Conservation (phyloP, 2,329 filamentous ascomycete genomes). For the Chrysoporthe cubensis region DNA sequence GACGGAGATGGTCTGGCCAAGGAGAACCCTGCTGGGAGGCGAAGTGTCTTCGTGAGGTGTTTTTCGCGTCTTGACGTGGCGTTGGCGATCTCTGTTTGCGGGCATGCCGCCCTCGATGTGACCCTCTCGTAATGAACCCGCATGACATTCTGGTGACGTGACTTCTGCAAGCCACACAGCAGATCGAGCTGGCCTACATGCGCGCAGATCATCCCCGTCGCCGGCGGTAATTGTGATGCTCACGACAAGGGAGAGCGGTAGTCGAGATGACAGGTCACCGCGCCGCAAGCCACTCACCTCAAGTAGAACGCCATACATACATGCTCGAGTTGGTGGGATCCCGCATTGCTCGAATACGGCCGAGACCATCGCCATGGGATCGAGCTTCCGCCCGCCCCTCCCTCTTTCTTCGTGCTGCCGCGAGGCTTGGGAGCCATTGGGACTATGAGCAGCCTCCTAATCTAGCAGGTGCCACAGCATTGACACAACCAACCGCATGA, state of each 20-base stretch:
- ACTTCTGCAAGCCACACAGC: neutral
- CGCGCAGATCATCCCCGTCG: neutral
- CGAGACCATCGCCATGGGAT: neutral
- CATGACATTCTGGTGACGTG: conserved; percentile 1
- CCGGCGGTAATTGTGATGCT: neutral
- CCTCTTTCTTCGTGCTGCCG: neutral
- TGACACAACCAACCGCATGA: neutral
- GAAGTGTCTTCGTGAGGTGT: neutral
- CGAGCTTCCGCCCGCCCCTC: neutral
- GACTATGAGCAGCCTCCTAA: neutral
- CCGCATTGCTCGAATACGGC: neutral
- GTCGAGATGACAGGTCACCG: neutral
- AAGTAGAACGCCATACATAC: neutral
- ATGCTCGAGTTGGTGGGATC: neutral
- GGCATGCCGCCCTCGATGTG: neutral
- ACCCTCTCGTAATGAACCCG: no score
- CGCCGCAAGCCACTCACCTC: neutral
- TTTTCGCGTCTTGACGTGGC: neutral
- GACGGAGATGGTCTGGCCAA: no score
- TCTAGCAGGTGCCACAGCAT: neutral
- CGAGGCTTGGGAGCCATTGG: neutral
- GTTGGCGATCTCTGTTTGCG: neutral
- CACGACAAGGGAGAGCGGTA: neutral
- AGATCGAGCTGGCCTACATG: neutral
- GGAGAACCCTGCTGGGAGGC: neutral